These are phyloP conservation scores for Tetragonia tetragonoides DNA, from an alignment of 148 eudicot species.

Conservation along the genomic window DNA sequence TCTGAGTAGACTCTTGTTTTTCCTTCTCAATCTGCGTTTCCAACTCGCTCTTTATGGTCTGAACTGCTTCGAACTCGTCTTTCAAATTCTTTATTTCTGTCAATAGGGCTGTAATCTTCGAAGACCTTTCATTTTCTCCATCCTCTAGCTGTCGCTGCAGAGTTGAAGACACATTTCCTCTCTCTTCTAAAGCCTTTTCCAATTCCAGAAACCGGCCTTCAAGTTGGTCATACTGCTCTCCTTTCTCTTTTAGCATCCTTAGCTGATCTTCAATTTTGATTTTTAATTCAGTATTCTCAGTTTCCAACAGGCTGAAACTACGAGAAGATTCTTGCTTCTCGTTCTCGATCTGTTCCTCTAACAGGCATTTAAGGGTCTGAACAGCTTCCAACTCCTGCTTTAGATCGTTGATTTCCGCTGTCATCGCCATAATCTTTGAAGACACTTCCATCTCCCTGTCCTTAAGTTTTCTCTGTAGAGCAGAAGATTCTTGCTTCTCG, in stretches of 20 bases:
- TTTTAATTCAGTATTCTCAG: conserved; percentile 33
- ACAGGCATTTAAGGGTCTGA: conserved; percentile 33
- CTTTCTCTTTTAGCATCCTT: conserved; percentile 24
- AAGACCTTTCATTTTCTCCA: conserved; percentile 24
- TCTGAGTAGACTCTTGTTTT: conserved; percentile 37
- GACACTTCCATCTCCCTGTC: conserved; percentile 40
- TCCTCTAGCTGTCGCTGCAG: conserved; percentile 47
- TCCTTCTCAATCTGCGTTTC: conserved; percentile 21
- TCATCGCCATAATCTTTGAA: conserved; percentile 36
- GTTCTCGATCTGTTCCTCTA: conserved; percentile 46
- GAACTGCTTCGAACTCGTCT: conserved; percentile 31
- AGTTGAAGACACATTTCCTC: conserved; percentile 25
- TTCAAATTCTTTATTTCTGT: conserved; percentile 30
- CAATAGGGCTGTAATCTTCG: conserved; percentile 27
- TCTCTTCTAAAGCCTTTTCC: conserved; percentile 35
- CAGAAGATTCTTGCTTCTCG: conserved; percentile 25
- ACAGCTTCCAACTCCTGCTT: conserved; percentile 45
- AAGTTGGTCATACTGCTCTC: conserved; percentile 32
- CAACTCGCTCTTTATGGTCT: conserved; percentile 28
- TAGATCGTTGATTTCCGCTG: conserved; percentile 32
- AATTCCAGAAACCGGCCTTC: conserved; percentile 34
- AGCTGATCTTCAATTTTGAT: conserved; percentile 12
- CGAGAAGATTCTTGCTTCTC: conserved; percentile 28
- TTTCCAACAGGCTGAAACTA: conserved; percentile 18
- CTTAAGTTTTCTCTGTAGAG: conserved; percentile 50